Percentiles rank a stretch among this genome's conserved stretches.
Conservation (phyloP, 495 filamentous ascomycete species). For the Podospora fimiseda region DNA sequence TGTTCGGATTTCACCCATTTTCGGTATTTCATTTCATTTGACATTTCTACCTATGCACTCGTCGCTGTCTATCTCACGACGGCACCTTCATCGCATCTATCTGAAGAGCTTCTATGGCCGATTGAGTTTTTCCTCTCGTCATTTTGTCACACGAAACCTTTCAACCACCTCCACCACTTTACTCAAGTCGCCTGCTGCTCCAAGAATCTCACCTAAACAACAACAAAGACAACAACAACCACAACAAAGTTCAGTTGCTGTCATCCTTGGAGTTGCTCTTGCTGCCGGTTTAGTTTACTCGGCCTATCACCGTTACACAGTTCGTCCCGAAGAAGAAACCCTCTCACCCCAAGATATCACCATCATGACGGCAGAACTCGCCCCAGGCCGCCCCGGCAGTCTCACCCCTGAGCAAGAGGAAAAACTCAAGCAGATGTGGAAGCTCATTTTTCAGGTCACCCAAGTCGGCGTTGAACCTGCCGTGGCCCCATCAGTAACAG, state of each 20-base stretch:
- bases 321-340: no score
- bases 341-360: constrained; percentile 5
- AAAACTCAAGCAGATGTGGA: constrained; percentile 86
- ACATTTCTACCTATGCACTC: constrained; percentile 4
- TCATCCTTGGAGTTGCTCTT: constrained; percentile 3
- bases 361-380: constrained; percentile 38
- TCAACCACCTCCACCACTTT: not conserved
- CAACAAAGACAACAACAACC: not conserved
- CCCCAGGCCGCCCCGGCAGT: constrained; percentile 76
- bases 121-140: no score
- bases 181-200: not conserved
- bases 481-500: constrained; percentile 20
- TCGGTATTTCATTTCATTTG: not conserved
- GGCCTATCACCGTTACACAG: constrained; percentile 6
- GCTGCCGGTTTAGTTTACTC: constrained; percentile 5
- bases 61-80: not conserved
- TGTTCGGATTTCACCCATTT: not conserved
- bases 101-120: no score
- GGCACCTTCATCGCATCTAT: not conserved
- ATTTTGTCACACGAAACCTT: no score
- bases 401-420: constrained; percentile 82
- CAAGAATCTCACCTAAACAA: not conserved
- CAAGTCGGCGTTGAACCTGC: constrained; percentile 46
- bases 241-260: not conserved
- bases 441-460: constrained; percentile 69